Base-by-base conservation (phyloP, 78 protist genomes). In the Tieghemostelium lacteum region DNA sequence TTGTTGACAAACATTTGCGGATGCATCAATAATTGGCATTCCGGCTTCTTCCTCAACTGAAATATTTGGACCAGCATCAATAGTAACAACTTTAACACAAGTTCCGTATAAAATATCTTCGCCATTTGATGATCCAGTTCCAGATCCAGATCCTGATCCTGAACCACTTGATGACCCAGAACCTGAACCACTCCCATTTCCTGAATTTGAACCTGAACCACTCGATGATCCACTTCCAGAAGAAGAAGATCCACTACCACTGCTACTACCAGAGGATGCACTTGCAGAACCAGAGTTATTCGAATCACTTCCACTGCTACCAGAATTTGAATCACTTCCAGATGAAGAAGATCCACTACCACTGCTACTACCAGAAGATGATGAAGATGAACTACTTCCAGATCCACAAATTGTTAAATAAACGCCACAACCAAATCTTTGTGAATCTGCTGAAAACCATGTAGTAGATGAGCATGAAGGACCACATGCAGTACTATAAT, bases 41-140 rank as follows among this genome's bases (percentile, higher is more conserved):
- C 62, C 62, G 16, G 87, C 87, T 36, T 76, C 73, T 64, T 76
- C 61, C 64, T 76, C 87, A 50, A 76, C 87, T 24, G 40, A 22
- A 37, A 76, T 76, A 34, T 76, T 76, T 24, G 87, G 87, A 29
- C 87, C 87, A 34, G 87, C 72, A 76, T 76, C 87, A 63, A 76
- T 76, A 1, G 63, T 49, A 64, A 64, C 62, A 49, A 45, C 87
- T 67, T 76, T 76, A 14, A 76, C 87, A 76, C 87, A 76, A 49
- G 49, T 66, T 22, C 87, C 87, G 49, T 70, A 76, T 39, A 63
- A 22, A 40, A 34, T 31, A 14, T 76, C 10, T 22, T 29, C 29
- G 5, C 71, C 49, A 63, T 49, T 63, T 8, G 33, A 22, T 0
- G 29, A 20, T 55, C 28, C 10, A 22, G 52, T 34, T 16, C 69